Percentiles rank a stretch among this genome's conserved stretches.
Conservation (phyloP, 2,329 filamentous ascomycete species). For the Diaporthe sp. region DNA sequence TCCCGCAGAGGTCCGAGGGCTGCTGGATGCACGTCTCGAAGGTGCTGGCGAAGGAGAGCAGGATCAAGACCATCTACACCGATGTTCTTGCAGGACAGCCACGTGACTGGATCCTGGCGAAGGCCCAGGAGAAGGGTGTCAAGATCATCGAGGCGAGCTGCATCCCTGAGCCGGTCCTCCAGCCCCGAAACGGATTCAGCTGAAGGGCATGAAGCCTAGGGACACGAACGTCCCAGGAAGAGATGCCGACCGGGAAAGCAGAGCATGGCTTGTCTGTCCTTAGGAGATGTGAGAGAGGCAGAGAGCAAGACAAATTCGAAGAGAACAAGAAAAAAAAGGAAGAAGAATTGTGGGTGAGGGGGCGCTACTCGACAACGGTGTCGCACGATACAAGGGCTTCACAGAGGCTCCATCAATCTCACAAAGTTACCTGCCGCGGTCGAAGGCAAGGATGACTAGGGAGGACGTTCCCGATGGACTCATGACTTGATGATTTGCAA, state of each 20-base stretch:
- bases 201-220: neutral
- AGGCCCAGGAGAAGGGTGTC: conserved; percentile 21
- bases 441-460: neutral
- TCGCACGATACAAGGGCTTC: neutral
- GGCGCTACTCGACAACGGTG: neutral
- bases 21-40: neutral
- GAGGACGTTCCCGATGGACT: neutral
- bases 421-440: neutral
- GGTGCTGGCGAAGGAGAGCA: neutral
- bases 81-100: conserved; percentile 21
- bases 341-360: neutral
- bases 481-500: conserved; percentile 7
- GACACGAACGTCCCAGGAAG: neutral
- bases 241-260: neutral
- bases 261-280: neutral
- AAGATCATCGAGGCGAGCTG: conserved; percentile 25
- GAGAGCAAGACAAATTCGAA: neutral
- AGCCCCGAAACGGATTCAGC: neutral
- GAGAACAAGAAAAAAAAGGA: neutral
- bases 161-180: conserved; percentile 31
- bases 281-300: neutral
- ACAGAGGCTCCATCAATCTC: neutral
- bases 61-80: conserved; percentile 40
- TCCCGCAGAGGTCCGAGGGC: neutral
- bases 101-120: conserved; percentile 19